These are phyloP conservation scores for Phytopythium ostracodes DNA, from an alignment of 352 stramenopile genomes.

Conservation along the genomic window DNA sequence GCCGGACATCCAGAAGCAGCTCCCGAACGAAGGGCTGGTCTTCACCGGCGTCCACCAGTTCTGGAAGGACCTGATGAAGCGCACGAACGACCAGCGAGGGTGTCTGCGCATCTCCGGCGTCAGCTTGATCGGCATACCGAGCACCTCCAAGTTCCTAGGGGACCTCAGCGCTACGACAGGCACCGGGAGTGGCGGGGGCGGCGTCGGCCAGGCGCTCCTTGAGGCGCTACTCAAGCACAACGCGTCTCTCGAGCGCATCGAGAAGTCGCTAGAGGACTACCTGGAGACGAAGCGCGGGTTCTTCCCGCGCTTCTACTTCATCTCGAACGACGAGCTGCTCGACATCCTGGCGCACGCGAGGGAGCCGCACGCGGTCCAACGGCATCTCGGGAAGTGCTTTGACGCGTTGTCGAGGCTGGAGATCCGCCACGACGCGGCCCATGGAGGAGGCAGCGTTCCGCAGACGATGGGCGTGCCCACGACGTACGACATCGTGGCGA, in stretches of 20 bases:
- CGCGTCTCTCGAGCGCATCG: slow-evolving; percentile 57
- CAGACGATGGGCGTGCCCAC: not conserved
- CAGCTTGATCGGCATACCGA: slow-evolving; percentile 21
- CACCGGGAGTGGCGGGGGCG: slow-evolving; percentile 1
- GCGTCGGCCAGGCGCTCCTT: slow-evolving; percentile 36
- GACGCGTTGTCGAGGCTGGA: slow-evolving; percentile 77
- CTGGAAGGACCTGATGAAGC: slow-evolving; percentile 78
- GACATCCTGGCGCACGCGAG: slow-evolving; percentile 81
- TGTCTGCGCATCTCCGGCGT: slow-evolving; percentile 67
- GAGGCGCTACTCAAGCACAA: slow-evolving; percentile 73
- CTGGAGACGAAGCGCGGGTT: slow-evolving; percentile 78
- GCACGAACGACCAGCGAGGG: slow-evolving; percentile 48
- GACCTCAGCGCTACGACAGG: slow-evolving; percentile 4
- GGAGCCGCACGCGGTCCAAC: slow-evolving; percentile 73
- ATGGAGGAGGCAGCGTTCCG: slow-evolving; percentile 6
- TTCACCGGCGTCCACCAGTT: slow-evolving; percentile 71
- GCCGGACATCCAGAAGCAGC: slow-evolving; percentile 79
- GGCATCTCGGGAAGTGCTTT: slow-evolving; percentile 83
- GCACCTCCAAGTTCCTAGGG: slow-evolving; percentile 2
- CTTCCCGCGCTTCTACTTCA: slow-evolving; percentile 88
- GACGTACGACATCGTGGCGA: slow-evolving; percentile 62
- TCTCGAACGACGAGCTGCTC: slow-evolving; percentile 84
- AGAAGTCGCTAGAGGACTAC: slow-evolving; percentile 83
- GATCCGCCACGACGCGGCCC: slow-evolving; percentile 43
- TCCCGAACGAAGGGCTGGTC: slow-evolving; percentile 57